phyloP scores from a whole-genome alignment of 1,284 basidiomycete species.

The Porogramme epimiltina region DNA sequence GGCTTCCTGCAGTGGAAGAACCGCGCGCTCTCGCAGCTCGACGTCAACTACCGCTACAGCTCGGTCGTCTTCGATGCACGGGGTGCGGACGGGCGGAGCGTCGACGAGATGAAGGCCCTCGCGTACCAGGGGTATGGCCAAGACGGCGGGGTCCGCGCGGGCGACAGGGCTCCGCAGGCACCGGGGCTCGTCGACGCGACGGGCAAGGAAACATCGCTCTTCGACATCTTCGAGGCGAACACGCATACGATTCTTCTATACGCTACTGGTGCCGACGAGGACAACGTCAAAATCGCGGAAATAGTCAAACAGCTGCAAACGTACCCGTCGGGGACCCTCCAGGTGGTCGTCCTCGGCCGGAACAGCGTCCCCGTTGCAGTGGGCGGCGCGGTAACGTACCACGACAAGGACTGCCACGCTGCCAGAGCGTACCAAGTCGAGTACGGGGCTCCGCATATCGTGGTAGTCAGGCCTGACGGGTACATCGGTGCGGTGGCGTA shows the following conservation, averaged over 20 bases:
- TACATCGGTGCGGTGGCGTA: constrained; percentile 25
- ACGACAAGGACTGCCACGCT: constrained; percentile 22
- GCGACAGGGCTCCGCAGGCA: constrained; percentile 49
- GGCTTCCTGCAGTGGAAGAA: constrained; percentile 5
- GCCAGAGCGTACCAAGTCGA: constrained; percentile 18
- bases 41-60: constrained; percentile 51
- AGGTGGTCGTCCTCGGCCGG: constrained; percentile 10
- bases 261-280: neutral
- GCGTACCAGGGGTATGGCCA: constrained; percentile 11
- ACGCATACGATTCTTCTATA: constrained; percentile 33
- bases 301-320: neutral
- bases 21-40: constrained; percentile 38
- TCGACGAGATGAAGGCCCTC: constrained; percentile 9
- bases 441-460: constrained; percentile 6
- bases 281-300: neutral
- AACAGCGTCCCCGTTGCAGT: neutral
- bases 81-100: neutral
- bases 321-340: constrained; percentile 6
- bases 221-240: constrained; percentile 24
- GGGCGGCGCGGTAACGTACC: neutral
- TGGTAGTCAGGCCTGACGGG: constrained; percentile 29
- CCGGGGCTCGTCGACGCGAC: constrained; percentile 30
- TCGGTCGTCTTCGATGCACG: constrained; percentile 44
- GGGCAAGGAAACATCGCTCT: constrained; percentile 23
- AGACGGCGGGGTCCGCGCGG: constrained; percentile 35